phyloP scores from a whole-genome alignment of 73 alveolate genomes.

The Uronychia binucleata region DNA sequence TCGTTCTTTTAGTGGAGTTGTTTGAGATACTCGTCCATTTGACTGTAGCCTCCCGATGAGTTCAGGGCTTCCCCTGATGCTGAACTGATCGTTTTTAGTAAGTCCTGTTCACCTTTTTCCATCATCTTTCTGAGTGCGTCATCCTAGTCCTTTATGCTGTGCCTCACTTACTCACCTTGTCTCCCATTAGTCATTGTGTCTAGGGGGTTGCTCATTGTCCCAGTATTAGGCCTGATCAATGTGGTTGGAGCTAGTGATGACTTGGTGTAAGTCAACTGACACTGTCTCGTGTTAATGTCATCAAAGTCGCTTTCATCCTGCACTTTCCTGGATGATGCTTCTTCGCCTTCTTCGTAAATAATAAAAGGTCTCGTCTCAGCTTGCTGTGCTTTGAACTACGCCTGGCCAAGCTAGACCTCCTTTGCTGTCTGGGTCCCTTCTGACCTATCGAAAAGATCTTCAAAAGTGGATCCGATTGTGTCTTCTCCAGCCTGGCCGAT shows the following conservation, averaged over 20 bases:
- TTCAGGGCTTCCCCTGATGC: neutral
- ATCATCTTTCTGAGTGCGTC: neutral
- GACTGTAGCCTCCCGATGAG: neutral
- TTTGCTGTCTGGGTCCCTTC: neutral
- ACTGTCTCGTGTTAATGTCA: neutral
- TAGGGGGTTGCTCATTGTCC: neutral
- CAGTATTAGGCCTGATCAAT: neutral
- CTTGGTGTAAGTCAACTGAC: neutral
- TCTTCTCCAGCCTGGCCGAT: neutral
- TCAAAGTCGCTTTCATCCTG: neutral
- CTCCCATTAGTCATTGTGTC: neutral
- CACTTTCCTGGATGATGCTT: neutral
- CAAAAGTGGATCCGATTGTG: neutral
- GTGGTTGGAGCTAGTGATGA: neutral
- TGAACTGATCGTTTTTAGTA: neutral
- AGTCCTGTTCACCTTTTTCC: neutral
- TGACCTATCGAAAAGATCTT: neutral
- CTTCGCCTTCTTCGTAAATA: neutral
- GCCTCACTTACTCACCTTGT: neutral
- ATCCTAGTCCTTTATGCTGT: neutral
- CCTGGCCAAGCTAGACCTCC: neutral
- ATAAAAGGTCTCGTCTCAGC: neutral
- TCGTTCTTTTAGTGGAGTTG: neutral
- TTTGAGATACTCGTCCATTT: neutral
- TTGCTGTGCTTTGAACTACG: too few relatives aligned